These are phyloP conservation scores for Paramecium sexaurelia DNA, from an alignment of 73 alveolate species.

Conservation along the genomic window DNA sequence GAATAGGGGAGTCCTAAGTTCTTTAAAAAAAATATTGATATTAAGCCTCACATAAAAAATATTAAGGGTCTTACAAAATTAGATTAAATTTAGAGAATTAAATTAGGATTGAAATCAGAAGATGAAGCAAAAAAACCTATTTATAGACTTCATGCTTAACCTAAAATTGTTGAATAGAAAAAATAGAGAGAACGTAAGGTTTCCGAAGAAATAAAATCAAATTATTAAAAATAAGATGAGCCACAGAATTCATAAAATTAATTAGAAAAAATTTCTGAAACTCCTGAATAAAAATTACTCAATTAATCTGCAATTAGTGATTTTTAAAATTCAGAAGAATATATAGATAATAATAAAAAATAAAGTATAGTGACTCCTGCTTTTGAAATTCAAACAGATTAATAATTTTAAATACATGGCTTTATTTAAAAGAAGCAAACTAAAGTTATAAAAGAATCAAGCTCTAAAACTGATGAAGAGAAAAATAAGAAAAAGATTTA, in stretches of 20 bases:
- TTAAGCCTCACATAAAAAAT: neutral
- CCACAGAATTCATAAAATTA: neutral
- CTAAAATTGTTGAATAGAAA: neutral
- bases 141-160: constrained; percentile 22
- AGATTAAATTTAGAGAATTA: neutral
- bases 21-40: neutral
- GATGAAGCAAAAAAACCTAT: constrained; percentile 27
- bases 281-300: constrained; percentile 27
- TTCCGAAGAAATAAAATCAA: neutral
- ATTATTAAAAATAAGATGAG: neutral
- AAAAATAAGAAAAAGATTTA: constrained; percentile 3
- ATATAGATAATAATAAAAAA: neutral
- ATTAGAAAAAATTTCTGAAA: constrained; percentile 15
- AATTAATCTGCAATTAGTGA: neutral
- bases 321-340: neutral
- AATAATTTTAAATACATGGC: neutral
- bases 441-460: neutral
- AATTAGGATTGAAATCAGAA: constrained; percentile 3
- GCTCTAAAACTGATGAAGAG: constrained; percentile 32
- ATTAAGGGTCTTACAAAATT: neutral
- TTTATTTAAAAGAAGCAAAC: neutral
- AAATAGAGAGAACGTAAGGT: neutral
- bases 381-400: neutral
- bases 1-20: constrained; percentile 28
- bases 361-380: neutral